Evolutionary conservation across 768 basidiomycete genomes (phyloP), one percentile per base, ranked within the genome.

Genomic region (Podaxis carcinomalis): DNA sequence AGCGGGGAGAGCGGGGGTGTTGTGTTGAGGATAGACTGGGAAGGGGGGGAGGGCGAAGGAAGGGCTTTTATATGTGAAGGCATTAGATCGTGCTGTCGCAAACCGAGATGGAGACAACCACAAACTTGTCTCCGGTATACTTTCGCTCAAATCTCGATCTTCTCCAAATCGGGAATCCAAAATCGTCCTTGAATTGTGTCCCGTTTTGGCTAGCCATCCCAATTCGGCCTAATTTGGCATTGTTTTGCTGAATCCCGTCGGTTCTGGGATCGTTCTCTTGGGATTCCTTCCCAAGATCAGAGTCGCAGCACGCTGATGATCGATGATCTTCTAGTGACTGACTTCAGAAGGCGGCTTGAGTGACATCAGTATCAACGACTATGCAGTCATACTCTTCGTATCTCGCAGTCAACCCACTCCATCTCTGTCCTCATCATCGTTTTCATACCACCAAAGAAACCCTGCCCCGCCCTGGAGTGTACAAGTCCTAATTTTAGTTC

Each of bases 61-160:
- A 42, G 61, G 60, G 46, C 46, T 59, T 64, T 60, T 62, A 61
- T 62, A 58, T 57, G 42, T 52, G 49, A 56, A 62, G 28, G 37
- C 47, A 37, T 40, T 47, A 61, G 61, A 57, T 59, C 51, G 51
- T 51, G 37, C 44, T 40, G 47, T 55, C 46, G 46, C 51, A 53
- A 51, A 57, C 47, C 37, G 52, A 55, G 58, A 51, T 46, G 19
- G 37, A 49, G 32, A 52, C 40, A 40, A 58, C 35, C 57, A 21
- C 50, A 40, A 47, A 46, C 42, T 47, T 46, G 52, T 27, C 28
- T 61, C 44, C 40, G 44, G 59, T 16, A 37, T 37, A 54, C 28
- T 52, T 59, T 46, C 40, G 47, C 44, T 27, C 42, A 36, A 28
- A 61, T 61, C 59, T 46, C 42, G 59, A 61, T 61, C 59, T 28